Conservation (phyloP, 2,329 filamentous ascomycete genomes). For the Fusarium sp. region DNA sequence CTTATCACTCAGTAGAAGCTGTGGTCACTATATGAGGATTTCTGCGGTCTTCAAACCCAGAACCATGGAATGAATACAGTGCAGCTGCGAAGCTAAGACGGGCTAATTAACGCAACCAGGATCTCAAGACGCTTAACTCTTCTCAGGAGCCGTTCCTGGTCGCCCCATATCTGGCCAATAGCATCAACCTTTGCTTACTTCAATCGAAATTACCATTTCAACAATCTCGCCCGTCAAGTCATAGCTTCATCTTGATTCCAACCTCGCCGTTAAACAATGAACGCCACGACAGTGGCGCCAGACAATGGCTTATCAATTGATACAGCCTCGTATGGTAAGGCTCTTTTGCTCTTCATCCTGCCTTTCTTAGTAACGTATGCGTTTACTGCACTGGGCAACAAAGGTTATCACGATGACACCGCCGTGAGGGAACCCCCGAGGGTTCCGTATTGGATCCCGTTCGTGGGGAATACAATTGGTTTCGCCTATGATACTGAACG, state of each 20-base stretch:
- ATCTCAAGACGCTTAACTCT: background rate
- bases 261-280: conserved; percentile 8
- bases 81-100: too few relatives aligned
- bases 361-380: conserved; percentile 23
- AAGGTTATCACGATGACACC: background rate
- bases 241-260: background rate
- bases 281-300: background rate
- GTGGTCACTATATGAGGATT: background rate
- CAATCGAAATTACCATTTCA: background rate
- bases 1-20: background rate
- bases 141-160: background rate
- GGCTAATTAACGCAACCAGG: background rate
- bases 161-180: background rate
- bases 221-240: background rate
- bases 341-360: background rate
- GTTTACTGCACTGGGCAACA: conserved; percentile 19
- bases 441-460: conserved; percentile 36
- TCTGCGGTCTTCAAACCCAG: too few relatives aligned
- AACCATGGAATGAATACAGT: too few relatives aligned
- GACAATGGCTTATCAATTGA: background rate
- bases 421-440: conserved; percentile 17
- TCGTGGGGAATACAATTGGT: conserved; percentile 28
- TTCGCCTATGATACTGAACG: conserved; percentile 35
- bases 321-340: background rate
- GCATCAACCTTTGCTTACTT: background rate